A percentile compares a stretch with the other conserved stretches of the same genome.
phyloP scores from a whole-genome alignment of 2,329 filamentous ascomycete genomes.

The Coniochaeta ligniaria region DNA sequence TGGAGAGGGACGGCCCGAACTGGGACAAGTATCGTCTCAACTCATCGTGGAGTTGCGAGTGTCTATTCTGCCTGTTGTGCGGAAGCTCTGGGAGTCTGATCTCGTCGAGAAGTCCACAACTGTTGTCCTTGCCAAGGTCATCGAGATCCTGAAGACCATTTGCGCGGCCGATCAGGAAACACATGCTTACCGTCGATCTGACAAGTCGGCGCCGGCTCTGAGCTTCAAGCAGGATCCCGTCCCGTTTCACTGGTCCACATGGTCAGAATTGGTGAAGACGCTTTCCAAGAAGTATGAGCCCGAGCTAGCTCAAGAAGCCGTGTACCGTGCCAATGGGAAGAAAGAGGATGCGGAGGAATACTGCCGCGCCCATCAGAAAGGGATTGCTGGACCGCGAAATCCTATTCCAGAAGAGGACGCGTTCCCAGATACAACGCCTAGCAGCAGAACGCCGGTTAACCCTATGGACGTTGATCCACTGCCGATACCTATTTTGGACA shows the following conservation, averaged over 20 bases:
- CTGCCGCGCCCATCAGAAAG: constrained; percentile 55
- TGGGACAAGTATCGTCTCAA: constrained; percentile 50
- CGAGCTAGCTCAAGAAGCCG: constrained; percentile 66
- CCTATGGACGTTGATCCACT: constrained; percentile 12
- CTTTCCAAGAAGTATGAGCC: constrained; percentile 38
- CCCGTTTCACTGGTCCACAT: constrained; percentile 40
- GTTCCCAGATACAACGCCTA: constrained; percentile 19
- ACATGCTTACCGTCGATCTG: constrained; percentile 53
- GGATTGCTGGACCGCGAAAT: constrained; percentile 53
- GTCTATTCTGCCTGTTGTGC: constrained; percentile 68
- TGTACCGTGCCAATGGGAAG: constrained; percentile 74
- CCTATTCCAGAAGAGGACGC: constrained; percentile 59
- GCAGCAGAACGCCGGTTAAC: constrained; percentile 4
- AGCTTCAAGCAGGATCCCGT: constrained; percentile 36
- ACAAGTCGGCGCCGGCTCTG: constrained; percentile 35
- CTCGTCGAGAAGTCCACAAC: constrained; percentile 76
- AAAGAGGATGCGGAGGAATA: constrained; percentile 61
- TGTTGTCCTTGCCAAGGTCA: constrained; percentile 67
- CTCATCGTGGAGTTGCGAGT: constrained; percentile 82
- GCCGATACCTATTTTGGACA: constrained; percentile 23
- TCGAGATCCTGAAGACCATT: constrained; percentile 77
- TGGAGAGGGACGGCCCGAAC: constrained; percentile 32
- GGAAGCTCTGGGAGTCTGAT: constrained; percentile 76
- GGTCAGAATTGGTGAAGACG: constrained; percentile 19
- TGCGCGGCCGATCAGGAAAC: constrained; percentile 71